Evolutionary conservation across 306 rosid genomes (phyloP), one percentile per base, ranked within the genome.

Genomic region (Vicia sativa): DNA sequence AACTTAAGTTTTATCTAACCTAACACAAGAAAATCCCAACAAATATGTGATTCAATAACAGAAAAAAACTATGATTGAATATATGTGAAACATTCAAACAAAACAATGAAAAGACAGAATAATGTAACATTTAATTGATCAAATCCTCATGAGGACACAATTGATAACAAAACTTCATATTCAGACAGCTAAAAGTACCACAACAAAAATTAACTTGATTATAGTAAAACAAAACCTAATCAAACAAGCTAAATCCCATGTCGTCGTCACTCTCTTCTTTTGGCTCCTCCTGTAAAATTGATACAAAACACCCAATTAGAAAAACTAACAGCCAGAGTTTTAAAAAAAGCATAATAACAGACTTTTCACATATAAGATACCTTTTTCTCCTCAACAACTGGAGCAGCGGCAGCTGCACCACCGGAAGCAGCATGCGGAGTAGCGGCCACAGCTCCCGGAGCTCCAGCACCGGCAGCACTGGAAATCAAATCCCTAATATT

Each of bases 201-300:
- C 44, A 28, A 45, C 69, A 43, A 83, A 66, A 68, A 16, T 58
- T 44, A 38, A 65, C 56, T 49, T 57, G 6, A 63, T 7, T 12
- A 72, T 5, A 70, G 9, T 45, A 34, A 74, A 38, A 70, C 23
- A 55, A 29, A 29, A 28, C 78, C 85, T 86, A 89, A 53, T 89
- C 96, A 2, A 89, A 89, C 81, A 89, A 70, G 75, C 87, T 52
- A 70, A 89, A 82, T 38, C 96, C 96, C 91, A 89, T 80, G 25
- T 89, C 96, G 0, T 86, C 96, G 0, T 89, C 96, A 61, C 96
- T 89, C 63, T 86, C 96, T 74, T 89, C 91, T 77, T 82, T 66
- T 4, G 91, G 77, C 16, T 89, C 96, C 59, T 82, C 90, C 91
- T 89, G 82, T 6, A 57, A 71, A 65, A 68, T 61, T 43, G 42